Evolutionary conservation across 306 rosid genomes (phyloP), one percentile per base, ranked within the genome.

Genomic region (Quercus berberidifolia): DNA sequence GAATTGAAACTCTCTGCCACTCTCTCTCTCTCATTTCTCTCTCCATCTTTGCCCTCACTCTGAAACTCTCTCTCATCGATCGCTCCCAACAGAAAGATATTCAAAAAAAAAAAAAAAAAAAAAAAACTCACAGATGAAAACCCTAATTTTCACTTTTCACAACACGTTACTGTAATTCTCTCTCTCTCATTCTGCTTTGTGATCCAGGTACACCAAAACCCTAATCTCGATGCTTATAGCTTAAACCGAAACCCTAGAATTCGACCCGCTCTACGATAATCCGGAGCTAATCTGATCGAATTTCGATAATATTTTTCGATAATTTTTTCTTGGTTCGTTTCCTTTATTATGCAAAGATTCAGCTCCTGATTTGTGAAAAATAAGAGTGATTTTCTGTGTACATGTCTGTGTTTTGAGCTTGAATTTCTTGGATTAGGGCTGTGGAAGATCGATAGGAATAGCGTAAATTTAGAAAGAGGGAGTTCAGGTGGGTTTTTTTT

Each of bases 171-270:
- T 25, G 55, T 55, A 73, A 58, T 79, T 64, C 41, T 26, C 46
- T 41, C 43, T 33, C 77, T 81, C 41, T 35, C 9, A 6, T 35
- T 35, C 74, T 19, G 58, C 21, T 46, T 74, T 84, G 76, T 83
- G 91, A 88, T 91, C 93, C 89, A 63, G 83, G 71, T 77, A 83
- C 59, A 57, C 43, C 75, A 82, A 83, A 89, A 88, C 91, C 92
- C 90, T 86, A 90, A 83, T 62, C 87, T 84, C 74, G 78, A 77
- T 81, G 82, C 75, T 84, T 5, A 23, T 83, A 51, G 84, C 84
- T 76, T 81, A 83, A 81, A 85, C 52, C 74, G 70, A 79, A 75
- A 83, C 81, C 92, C 89, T 86, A 78, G 82, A 68, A 33, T 69
- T 55, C 28, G 56, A 71, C 17, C 77, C 78, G 33, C 77, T 64